Percentiles rank a stretch among this genome's conserved stretches.
phyloP scores from a whole-genome alignment of 73 alveolate species.

The Breviolum minutum region DNA sequence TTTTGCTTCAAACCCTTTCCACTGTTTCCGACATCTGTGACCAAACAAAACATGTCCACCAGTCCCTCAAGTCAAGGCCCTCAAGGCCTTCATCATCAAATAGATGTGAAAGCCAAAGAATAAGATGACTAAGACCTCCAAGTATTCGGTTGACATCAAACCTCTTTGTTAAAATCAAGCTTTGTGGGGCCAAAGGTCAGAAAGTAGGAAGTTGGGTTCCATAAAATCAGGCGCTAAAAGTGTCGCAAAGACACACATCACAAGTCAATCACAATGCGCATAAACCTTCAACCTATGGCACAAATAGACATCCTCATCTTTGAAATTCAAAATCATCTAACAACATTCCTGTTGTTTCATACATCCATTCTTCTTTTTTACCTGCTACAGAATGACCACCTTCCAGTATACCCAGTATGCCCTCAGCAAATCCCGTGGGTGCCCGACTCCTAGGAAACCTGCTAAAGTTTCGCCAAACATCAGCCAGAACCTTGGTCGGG shows the following conservation, averaged over 20 bases:
- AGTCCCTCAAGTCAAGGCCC: neutral
- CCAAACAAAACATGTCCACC: too few relatives aligned
- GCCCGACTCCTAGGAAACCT: conserved; percentile 44
- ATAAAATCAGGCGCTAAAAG: neutral
- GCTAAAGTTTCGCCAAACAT: conserved; percentile 85
- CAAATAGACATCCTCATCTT: too few relatives aligned
- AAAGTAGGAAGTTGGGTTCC: neutral
- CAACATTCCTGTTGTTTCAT: neutral
- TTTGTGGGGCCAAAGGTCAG: neutral
- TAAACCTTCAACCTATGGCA: too few relatives aligned
- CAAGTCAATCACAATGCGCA: too few relatives aligned
- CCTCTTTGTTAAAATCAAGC: too few relatives aligned
- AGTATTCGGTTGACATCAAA: too few relatives aligned
- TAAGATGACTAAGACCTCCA: conserved; percentile 36
- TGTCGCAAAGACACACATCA: neutral
- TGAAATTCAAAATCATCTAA: too few relatives aligned
- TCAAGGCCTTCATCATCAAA: conserved; percentile 45
- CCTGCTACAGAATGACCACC: neutral
- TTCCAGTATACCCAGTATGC: neutral
- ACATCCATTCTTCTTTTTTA: neutral
- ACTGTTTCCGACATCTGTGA: neutral
- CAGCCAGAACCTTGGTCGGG: conserved; percentile 27
- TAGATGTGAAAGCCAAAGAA: conserved; percentile 78
- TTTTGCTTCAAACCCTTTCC: neutral
- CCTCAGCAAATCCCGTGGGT: neutral